phyloP scores from a whole-genome alignment of 441 rosid species.

The Populus hybrid region DNA sequence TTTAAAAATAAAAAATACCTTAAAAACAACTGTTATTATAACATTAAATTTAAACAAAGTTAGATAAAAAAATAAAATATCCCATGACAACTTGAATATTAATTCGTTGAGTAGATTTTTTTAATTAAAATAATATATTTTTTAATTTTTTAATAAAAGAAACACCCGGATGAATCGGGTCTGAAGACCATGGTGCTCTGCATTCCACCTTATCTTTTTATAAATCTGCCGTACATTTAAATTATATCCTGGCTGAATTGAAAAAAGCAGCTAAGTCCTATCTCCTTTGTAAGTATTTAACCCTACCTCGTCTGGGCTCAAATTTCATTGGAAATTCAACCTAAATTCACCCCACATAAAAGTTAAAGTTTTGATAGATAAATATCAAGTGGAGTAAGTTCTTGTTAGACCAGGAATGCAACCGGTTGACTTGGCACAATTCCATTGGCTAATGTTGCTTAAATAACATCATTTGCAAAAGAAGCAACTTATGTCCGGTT shows the following conservation, averaged over 20 bases:
- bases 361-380: not conserved
- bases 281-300: conserved; percentile 26
- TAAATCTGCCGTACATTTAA: not conserved
- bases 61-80: too few species aligned
- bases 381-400: not conserved
- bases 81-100: not conserved
- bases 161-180: not conserved
- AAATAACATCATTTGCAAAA: not conserved
- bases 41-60: too few species aligned
- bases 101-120: not conserved
- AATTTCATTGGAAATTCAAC: conserved; percentile 34
- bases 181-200: not conserved
- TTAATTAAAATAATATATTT: too few species aligned
- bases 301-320: conserved; percentile 25
- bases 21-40: too few species aligned
- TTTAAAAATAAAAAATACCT: too few species aligned
- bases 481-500: too few species aligned
- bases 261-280: conserved; percentile 17
- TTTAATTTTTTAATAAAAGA: too few species aligned
- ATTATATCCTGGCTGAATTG: too few species aligned
- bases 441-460: not conserved
- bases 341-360: conserved; percentile 11
- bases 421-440: not conserved
- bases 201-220: too few species aligned
- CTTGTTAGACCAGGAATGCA: not conserved